Evolutionary conservation across 2,329 filamentous ascomycete species (phyloP).

Genomic region (Fusarium hostae): DNA sequence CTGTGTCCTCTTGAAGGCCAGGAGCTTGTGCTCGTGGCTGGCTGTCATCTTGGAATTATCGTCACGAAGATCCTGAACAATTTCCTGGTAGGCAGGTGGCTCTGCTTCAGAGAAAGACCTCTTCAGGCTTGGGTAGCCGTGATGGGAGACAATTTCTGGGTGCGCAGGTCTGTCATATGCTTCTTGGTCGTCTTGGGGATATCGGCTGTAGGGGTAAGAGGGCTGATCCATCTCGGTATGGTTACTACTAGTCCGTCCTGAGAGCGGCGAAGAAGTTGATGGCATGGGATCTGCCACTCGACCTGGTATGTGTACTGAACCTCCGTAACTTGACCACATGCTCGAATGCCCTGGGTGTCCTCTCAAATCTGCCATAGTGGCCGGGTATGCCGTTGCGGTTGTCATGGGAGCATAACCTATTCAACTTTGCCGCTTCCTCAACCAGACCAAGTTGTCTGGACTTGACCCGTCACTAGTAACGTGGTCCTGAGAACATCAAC

Average conservation of each 20-base stretch:
- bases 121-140: slow-evolving; percentile 67
- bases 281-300: slow-evolving; percentile 62
- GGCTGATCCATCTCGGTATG: slow-evolving; percentile 62
- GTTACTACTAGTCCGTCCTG: slow-evolving; percentile 62
- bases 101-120: slow-evolving; percentile 67
- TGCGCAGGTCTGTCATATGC: slow-evolving; percentile 65
- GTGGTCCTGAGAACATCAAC: slow-evolving; percentile 38
- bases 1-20: slow-evolving; percentile 66
- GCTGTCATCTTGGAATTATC: slow-evolving; percentile 67
- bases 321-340: slow-evolving; percentile 69
- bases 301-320: slow-evolving; percentile 63
- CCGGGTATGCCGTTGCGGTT: slow-evolving; percentile 69
- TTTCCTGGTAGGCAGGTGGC: slow-evolving; percentile 67
- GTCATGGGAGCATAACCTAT: slow-evolving; percentile 67
- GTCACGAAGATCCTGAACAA: slow-evolving; percentile 69
- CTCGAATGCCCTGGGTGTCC: slow-evolving; percentile 66
- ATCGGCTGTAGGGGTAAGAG: slow-evolving; percentile 64
- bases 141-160: slow-evolving; percentile 59
- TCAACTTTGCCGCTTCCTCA: slow-evolving; percentile 38
- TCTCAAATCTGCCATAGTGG: slow-evolving; percentile 73
- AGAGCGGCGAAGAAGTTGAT: slow-evolving; percentile 59
- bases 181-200: slow-evolving; percentile 65
- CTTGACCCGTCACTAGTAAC: slow-evolving; percentile 41
- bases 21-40: slow-evolving; percentile 70
- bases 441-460: slow-evolving; percentile 37